Percentiles rank a stretch among this genome's conserved stretches.
Evolutionary conservation across 768 basidiomycete species (phyloP).

Genomic region (Daedaleopsis sinensis): DNA sequence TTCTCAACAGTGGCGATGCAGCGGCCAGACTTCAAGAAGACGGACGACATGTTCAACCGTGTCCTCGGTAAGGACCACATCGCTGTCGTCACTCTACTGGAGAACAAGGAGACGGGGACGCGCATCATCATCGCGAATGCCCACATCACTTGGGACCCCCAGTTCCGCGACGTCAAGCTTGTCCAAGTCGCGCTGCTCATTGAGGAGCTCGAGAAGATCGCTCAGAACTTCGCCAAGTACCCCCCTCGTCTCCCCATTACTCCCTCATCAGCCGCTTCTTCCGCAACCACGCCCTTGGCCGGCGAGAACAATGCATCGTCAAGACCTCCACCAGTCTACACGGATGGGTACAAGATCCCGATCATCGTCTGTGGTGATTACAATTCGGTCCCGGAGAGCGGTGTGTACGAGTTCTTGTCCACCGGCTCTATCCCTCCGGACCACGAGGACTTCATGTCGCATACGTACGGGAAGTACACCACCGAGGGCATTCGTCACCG

Average conservation of each 20-base stretch:
- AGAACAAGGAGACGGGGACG: conserved; percentile 85
- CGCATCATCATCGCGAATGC: conserved; percentile 88
- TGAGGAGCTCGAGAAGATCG: conserved; percentile 92
- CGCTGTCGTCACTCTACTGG: conserved; percentile 83
- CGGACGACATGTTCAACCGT: conserved; percentile 99
- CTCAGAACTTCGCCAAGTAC: conserved; percentile 79
- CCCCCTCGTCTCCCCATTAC: conserved; percentile 63
- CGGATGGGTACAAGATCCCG: conserved; percentile 89
- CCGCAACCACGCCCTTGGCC: conserved; percentile 33
- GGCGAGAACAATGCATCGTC: conserved; percentile 35
- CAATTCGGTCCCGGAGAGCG: conserved; percentile 86
- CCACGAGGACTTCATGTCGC: conserved; percentile 91
- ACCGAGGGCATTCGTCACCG: conserved; percentile 82
- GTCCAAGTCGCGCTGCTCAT: conserved; percentile 92
- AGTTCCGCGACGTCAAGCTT: conserved; percentile 94
- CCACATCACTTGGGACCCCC: conserved; percentile 93
- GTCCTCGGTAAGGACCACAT: conserved; percentile 95
- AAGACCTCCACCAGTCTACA: conserved; percentile 67
- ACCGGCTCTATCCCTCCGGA: conserved; percentile 68
- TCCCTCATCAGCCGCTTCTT: conserved; percentile 30
- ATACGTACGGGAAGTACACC: conserved; percentile 93
- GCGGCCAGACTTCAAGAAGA: conserved; percentile 92
- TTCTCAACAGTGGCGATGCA: conserved; percentile 93
- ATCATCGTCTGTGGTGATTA: conserved; percentile 93
- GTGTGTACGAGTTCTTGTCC: conserved; percentile 90